Evolutionary conservation across 371 early-diverging fungal species (phyloP).

Genomic region (Mucor lusitanicus): DNA sequence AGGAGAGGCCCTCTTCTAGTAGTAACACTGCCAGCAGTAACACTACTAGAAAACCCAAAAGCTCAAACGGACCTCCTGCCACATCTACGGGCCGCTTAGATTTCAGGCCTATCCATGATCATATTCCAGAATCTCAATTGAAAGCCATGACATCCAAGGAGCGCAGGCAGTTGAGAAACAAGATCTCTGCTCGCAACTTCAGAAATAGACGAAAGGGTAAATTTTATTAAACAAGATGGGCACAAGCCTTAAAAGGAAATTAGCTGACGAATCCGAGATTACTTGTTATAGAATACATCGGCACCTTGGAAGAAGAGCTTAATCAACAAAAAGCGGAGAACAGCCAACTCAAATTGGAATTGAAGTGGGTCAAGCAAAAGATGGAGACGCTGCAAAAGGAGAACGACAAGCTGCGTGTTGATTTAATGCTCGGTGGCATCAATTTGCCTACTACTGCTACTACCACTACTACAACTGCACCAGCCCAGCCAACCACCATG

Average conservation of each 20-base stretch:
- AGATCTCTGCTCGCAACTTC: conserved; percentile 90
- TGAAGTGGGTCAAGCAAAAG: conserved; percentile 38
- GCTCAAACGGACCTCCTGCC: conserved; percentile 3
- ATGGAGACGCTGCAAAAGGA: conserved; percentile 36
- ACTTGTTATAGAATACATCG: conserved; percentile 68
- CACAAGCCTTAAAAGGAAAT: conserved; percentile 6
- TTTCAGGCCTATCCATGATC: conserved; percentile 20
- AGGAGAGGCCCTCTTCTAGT: background rate
- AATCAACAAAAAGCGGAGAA: conserved; percentile 56
- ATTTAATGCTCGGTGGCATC: conserved; percentile 27
- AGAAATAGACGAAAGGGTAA: conserved; percentile 85
- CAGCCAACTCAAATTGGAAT: conserved; percentile 53
- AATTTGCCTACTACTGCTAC: conserved; percentile 5
- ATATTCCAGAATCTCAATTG: conserved; percentile 37
- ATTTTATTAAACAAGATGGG: background rate
- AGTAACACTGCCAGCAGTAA: background rate
- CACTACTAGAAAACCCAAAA: background rate
- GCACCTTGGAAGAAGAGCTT: conserved; percentile 65
- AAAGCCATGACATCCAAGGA: conserved; percentile 80
- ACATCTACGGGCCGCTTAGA: conserved; percentile 20
- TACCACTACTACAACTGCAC: background rate
- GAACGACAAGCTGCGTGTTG: conserved; percentile 38
- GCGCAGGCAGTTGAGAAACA: conserved; percentile 86
- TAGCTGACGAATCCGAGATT: conserved; percentile 19
- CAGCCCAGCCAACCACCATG: background rate